Base-by-base conservation (phyloP, 1,139 yeast genomes). In the Blastobotrys ciferrii region DNA sequence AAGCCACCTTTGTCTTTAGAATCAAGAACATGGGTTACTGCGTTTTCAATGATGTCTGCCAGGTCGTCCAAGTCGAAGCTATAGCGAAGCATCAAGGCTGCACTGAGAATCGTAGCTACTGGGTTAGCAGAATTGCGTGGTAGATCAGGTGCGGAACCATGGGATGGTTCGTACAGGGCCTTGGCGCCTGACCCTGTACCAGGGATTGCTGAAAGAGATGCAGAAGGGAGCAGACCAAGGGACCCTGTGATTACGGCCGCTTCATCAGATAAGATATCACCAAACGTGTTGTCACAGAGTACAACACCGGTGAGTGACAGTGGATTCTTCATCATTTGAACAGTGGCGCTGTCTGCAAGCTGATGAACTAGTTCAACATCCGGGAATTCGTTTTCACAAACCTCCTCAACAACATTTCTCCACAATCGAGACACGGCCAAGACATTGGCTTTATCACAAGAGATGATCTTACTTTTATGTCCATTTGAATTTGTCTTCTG, bases 111-210 rank as follows among this genome's bases (percentile, higher is more conserved):
- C 17, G 94, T 84, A 43, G 95, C 95, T 51, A 87, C 70, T 48
- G 96, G 96, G 67, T 88, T 88, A 39, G 86, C 96, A 67, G 82
- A 82, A 59, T 85, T 84, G 50, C 71, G 74, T 45, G 82, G 82
- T 61, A 88, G 79, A 66, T 88, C 96, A 41, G 96, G 96, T 20
- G 96, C 96, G 35, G 95, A 84, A 40, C 96, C 96, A 66, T 88
- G 96, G 62, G 95, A 87, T 57, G 96, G 96, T 70, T 88, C 96
- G 66, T 88, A 88, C 56, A 88, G 73, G 9, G 45, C 85, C 0
- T 94, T 92, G 31, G 76, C 72, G 71, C 84, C 84, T 66, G 83
- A 84, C 66, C 84, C 91, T n/a, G 28, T 37, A 2, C 52, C 53
- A 49, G 95, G 95, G 60, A 86, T 75, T 15, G 92, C 84, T 2